Conservation (phyloP, 371 early-diverging fungal genomes). For the Haplosporangium sp. region DNA sequence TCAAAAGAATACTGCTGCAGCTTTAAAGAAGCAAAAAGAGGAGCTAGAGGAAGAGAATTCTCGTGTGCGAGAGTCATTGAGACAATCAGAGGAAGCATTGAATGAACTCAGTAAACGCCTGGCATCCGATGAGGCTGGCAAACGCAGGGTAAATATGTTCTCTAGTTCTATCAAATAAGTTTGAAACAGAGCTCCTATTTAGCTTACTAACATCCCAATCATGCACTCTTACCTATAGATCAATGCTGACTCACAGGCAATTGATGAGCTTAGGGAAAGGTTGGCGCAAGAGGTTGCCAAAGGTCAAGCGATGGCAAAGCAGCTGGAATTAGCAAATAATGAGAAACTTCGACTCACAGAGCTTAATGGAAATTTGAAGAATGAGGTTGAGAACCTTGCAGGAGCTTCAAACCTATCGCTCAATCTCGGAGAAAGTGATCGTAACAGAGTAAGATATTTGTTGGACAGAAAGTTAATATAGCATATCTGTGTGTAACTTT, state of each 20-base stretch:
- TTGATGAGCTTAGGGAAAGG: conserved; percentile 27
- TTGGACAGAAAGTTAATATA: not conserved
- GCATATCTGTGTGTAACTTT: not conserved
- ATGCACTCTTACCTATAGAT: conserved; percentile 6
- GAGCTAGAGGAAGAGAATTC: conserved; percentile 37
- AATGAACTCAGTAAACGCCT: conserved; percentile 15
- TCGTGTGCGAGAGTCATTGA: conserved; percentile 25
- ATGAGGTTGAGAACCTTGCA: conserved; percentile 17
- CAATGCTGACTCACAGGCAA: conserved; percentile 31
- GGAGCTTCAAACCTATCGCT: conserved; percentile 1
- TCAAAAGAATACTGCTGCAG: conserved; percentile 36
- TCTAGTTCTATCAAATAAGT: not conserved
- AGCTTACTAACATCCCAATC: not conserved
- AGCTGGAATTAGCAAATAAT: conserved; percentile 23
- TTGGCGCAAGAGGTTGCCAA: conserved; percentile 35
- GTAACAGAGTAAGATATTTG: conserved; percentile 19
- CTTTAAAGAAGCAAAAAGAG: conserved; percentile 35
- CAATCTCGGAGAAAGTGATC: not conserved
- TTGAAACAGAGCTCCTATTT: too few species aligned
- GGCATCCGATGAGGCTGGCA: conserved; percentile 18
- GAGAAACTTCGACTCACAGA: conserved; percentile 36
- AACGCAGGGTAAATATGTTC: conserved; percentile 23
- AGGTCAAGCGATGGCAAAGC: conserved; percentile 26
- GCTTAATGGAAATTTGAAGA: conserved; percentile 25
- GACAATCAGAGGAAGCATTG: conserved; percentile 23